Conservation (phyloP, 1,284 basidiomycete species). For the Apiotrichum mycotoxinovorans region DNA sequence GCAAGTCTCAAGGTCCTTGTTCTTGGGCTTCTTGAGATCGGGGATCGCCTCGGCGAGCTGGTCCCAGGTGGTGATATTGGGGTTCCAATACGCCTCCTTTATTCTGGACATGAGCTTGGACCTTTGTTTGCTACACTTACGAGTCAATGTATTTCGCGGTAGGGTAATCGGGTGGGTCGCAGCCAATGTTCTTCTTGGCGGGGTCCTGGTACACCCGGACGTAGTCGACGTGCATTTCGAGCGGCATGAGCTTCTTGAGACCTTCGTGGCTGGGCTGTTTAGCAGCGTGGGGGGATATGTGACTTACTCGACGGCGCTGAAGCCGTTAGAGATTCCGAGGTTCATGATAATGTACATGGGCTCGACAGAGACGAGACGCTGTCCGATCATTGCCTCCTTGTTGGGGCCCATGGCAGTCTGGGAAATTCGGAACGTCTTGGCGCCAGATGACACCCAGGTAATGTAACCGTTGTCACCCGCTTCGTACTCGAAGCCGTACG, state of each 20-base stretch:
- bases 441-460: slow-evolving; percentile 62
- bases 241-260: slow-evolving; percentile 48
- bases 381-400: slow-evolving; percentile 54
- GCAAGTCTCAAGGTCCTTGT: slow-evolving; percentile 32
- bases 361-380: slow-evolving; percentile 71
- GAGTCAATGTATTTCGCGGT: slow-evolving; percentile 45
- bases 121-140: slow-evolving; percentile 17
- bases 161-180: slow-evolving; percentile 45
- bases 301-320: slow-evolving; percentile 56
- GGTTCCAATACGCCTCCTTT: slow-evolving; percentile 38
- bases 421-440: slow-evolving; percentile 55
- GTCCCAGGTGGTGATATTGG: slow-evolving; percentile 48
- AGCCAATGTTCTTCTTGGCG: slow-evolving; percentile 46
- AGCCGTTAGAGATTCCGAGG: slow-evolving; percentile 48
- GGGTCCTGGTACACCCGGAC: slow-evolving; percentile 52
- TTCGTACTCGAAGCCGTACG: slow-evolving; percentile 69
- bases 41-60: slow-evolving; percentile 3
- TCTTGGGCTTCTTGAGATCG: slow-evolving; percentile 26
- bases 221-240: slow-evolving; percentile 51
- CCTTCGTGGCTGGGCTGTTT: slow-evolving; percentile 63
- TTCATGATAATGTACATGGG: slow-evolving; percentile 57
- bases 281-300: slow-evolving; percentile 52
- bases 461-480: slow-evolving; percentile 61
- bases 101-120: slow-evolving; percentile 15
- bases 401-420: slow-evolving; percentile 60